Evolutionary conservation across 2,329 filamentous ascomycete genomes (phyloP), one percentile per base, ranked within the genome.

Genomic region (Ceratocystis lukuohia): DNA sequence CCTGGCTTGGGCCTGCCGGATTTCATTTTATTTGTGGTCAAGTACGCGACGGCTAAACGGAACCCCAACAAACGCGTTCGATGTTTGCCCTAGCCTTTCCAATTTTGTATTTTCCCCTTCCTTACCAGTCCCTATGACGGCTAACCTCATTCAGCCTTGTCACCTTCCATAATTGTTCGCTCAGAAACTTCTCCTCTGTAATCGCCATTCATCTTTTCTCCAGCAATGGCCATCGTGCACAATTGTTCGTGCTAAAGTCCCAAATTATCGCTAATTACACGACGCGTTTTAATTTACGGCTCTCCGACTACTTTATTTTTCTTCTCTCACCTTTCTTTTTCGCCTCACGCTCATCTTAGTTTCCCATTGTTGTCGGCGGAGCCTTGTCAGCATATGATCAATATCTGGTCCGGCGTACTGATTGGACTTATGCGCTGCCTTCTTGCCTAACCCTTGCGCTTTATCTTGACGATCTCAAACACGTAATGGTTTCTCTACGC

Each of bases 401-500:
- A 33, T 59, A 33, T 59, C 56, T 59, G 56, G 56, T 20, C 56
- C 28, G 56, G 30, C 53, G 28, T 62, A 25, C 25, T 41, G 37
- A 41, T 12, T 20, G 44, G 61, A n/a, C 61, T 48, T 10, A 62
- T 61, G 59, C 65, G 50, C 56, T 30, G 56, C n/a, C 25, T 15
- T 62, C 37, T 62, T 41, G 25, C n/a, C 12, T 41, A 67, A 17
- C 56, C 56, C 56, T 59, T 59, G 25, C 30, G 17, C 56, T 37
- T 37, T 37, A 59, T 20, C 28, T 8, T 37, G 17, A 59, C 15
- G 5, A 30, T 30, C 56, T 37, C 25, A 15, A 37, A 59, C 56
- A 59, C 56, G 56, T 33, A 33, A 68, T 68, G 67, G 67, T 68
- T 64, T 68, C 67, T 10, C 64, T 68, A 33, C 67, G 67, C 28